Evolutionary conservation across 306 rosid genomes (phyloP).

Genomic region (Cicer cuneatum): DNA sequence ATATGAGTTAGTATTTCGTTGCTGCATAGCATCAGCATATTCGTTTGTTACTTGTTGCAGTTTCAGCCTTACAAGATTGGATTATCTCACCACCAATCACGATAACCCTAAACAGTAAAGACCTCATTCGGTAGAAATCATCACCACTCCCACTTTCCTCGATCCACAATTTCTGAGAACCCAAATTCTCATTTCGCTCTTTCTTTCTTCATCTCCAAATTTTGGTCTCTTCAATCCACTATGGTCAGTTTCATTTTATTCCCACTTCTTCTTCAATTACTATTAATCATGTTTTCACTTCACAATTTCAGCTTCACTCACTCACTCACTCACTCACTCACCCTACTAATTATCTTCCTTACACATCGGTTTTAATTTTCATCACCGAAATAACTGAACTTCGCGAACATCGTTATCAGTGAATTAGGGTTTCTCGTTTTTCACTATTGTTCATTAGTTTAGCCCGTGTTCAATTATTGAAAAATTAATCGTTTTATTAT

Average conservation of each 20-base stretch:
- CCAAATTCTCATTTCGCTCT: slow-evolving; percentile 1
- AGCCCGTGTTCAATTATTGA: not conserved
- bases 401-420: slow-evolving; percentile 4
- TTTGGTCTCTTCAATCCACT: slow-evolving; percentile 27
- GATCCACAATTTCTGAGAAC: slow-evolving; percentile 24
- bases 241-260: slow-evolving; percentile 48
- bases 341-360: not conserved
- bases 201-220: not conserved
- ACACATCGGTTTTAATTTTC: not conserved
- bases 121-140: not conserved
- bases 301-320: slow-evolving; percentile 16
- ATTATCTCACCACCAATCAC: not conserved
- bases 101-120: not conserved
- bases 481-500: not conserved
- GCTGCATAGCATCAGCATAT: too few relatives aligned
- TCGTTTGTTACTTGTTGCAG: too few relatives aligned
- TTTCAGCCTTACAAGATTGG: too few relatives aligned
- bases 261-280: not conserved
- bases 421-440: slow-evolving; percentile 7
- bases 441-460: not conserved
- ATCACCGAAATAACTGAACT: too few relatives aligned
- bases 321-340: not conserved
- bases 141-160: not conserved
- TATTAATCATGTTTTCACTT: not conserved
- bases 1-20: too few relatives aligned